These are phyloP conservation scores for Xylaria longipes DNA, from an alignment of 495 filamentous ascomycete genomes.

Conservation along the genomic window DNA sequence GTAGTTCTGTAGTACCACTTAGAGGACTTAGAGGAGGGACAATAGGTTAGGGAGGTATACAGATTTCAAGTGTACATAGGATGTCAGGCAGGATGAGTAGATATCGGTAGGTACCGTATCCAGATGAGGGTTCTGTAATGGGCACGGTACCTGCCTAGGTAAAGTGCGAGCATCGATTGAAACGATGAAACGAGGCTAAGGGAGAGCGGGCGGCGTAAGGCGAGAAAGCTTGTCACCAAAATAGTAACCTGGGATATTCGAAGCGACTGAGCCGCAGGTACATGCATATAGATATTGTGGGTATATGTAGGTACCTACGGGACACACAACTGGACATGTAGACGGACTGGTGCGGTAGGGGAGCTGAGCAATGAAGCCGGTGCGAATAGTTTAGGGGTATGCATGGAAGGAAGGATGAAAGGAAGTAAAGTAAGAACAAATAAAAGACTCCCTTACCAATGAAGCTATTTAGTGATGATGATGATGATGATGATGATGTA, in stretches of 20 bases:
- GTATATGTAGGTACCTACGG: conserved; percentile 9
- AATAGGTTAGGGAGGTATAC: conserved; percentile 14
- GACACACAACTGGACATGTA: neutral
- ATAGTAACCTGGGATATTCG: conserved; percentile 28
- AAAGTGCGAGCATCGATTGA: conserved; percentile 15
- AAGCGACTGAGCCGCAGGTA: conserved; percentile 31
- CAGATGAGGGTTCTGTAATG: neutral
- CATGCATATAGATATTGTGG: conserved; percentile 23
- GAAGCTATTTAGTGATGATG: neutral
- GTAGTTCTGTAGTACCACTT: conserved; percentile 2
- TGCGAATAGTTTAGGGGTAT: neutral
- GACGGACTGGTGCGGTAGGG: neutral
- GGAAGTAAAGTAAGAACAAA: neutral
- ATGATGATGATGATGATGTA: no score
- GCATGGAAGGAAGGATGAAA: neutral
- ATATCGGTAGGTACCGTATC: conserved; percentile 2
- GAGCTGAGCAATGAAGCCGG: neutral
- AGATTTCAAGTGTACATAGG: conserved; percentile 3
- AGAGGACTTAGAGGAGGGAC: conserved; percentile 16
- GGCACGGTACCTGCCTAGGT: conserved; percentile 14
- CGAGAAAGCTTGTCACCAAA: conserved; percentile 28
- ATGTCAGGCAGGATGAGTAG: neutral
- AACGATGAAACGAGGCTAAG: conserved; percentile 26
- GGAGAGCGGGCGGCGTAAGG: conserved; percentile 19
- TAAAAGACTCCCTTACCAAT: conserved; percentile 1